A percentile compares a stretch with the other conserved stretches of the same genome.
Conservation (phyloP, 305 asterid genomes). For the Striga hermonthica region DNA sequence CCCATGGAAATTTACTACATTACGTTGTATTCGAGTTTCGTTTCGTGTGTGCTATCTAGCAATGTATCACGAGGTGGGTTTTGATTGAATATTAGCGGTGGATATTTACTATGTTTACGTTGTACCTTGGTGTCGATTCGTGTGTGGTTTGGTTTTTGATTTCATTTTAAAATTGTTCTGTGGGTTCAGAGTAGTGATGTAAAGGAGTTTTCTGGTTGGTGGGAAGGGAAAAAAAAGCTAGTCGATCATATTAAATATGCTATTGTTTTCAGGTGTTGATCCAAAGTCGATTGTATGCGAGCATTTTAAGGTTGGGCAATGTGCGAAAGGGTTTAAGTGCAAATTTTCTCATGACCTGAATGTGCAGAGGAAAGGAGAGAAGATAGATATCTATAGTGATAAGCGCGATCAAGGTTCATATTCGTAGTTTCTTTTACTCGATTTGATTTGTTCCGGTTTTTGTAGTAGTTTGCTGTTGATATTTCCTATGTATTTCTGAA, state of each 20-base stretch:
- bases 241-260: slow-evolving; percentile 5
- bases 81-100: not conserved
- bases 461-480: not conserved
- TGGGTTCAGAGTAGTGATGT: slow-evolving; percentile 1
- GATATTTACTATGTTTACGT: not conserved
- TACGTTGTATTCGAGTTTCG: not conserved
- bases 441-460: not conserved
- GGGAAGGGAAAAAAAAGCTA: too few species aligned
- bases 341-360: slow-evolving; percentile 93
- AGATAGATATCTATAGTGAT: slow-evolving; percentile 87
- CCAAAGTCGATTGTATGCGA: slow-evolving; percentile 90
- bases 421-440: not conserved
- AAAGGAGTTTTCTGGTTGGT: too few species aligned
- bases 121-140: not conserved
- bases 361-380: slow-evolving; percentile 91
- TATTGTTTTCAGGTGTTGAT: slow-evolving; percentile 75
- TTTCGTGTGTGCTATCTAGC: not conserved
- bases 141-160: slow-evolving; percentile 3
- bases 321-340: slow-evolving; percentile 94
- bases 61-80: not conserved
- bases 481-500: slow-evolving; percentile 20
- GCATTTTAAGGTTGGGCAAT: slow-evolving; percentile 89
- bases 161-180: not conserved
- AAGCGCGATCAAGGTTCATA: slow-evolving; percentile 76
- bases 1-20: not conserved